Percentiles rank a stretch among this genome's conserved stretches.
Conservation (phyloP, 225 moss, liverwort and hornwort species). For the Asterella californica region DNA sequence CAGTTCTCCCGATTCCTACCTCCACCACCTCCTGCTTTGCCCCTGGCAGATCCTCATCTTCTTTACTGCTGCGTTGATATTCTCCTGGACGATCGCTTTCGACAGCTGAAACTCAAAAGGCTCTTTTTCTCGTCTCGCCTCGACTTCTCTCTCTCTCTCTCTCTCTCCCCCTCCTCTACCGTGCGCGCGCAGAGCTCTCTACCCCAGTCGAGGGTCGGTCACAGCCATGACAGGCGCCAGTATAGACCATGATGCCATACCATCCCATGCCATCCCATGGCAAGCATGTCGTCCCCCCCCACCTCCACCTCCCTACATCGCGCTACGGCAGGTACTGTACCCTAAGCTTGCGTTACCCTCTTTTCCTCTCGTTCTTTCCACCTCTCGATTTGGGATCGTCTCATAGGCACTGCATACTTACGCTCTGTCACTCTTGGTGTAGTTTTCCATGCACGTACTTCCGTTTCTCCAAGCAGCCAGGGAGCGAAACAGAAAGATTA, state of each 20-base stretch:
- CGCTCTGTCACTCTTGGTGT: background rate
- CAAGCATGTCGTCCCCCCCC: no score
- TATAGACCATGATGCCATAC: no score
- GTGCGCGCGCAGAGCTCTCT: background rate
- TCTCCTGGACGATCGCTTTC: background rate
- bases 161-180: background rate
- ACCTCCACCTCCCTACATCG: background rate
- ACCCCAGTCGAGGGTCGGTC: background rate
- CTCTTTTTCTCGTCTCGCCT: background rate
- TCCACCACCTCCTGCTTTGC: conserved; percentile 12
- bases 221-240: conserved; percentile 17
- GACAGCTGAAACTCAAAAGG: conserved; percentile 1
- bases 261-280: background rate
- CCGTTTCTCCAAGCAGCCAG: background rate
- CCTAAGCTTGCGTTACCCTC: conserved; percentile 8
- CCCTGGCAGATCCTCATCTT: conserved; percentile 9
- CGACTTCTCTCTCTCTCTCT: background rate
- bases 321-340: conserved; percentile 1
- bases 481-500: background rate
- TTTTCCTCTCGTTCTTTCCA: background rate
- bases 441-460: background rate
- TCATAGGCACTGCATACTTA: background rate
- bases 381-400: background rate
- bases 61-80: background rate
- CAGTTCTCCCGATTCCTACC: background rate